Evolutionary conservation across 352 stramenopile species (phyloP), one percentile per base, ranked within the genome.

Genomic region (Phytophthora citricola): DNA sequence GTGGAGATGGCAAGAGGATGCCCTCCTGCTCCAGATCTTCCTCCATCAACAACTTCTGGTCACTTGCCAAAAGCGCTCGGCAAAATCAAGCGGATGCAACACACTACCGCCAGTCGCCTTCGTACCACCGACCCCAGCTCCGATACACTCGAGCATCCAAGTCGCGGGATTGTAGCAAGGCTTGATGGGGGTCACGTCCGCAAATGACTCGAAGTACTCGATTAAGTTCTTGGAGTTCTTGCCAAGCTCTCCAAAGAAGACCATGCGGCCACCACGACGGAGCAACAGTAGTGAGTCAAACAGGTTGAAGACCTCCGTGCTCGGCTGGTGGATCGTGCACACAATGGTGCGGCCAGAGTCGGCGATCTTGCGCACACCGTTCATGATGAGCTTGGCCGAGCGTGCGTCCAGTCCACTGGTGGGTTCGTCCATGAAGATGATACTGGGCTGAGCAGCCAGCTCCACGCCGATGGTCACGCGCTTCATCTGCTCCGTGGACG

Each of bases 121-220:
- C 14, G 34, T 43, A 68, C 66, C 51, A 63, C 78, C 47, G 11
- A 46, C 40, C 26, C 40, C 40, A 46, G 40, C 40, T 29, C 50
- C 50, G 1, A 57, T 57, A 2, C 57, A 71, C 60, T 72, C 75
- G 14, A 70, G 38, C 62, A 66, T 70, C 62, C 62, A 70, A 4
- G 62, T 70, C 3, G 69, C 75, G 0, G 75, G 75, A 38, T 83
- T 83, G 64, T 93, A 87, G 20, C 84, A 76, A 4, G 58, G 59
- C 36, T 68, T 73, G 58, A 97, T 90, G 14, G 53, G 63, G 8
- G 63, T 69, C 7, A 79, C 73, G 14, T 63, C 71, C 15, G 85
- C 68, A 57, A 94, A 83, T 9, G 36, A 31, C 34, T 83, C 53
- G 22, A 97, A 83, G 57, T 96, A 89, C 20, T 71, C 40, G 36